These are phyloP conservation scores for Datisca glomerata DNA, from an alignment of 306 rosid species.

Conservation along the genomic window DNA sequence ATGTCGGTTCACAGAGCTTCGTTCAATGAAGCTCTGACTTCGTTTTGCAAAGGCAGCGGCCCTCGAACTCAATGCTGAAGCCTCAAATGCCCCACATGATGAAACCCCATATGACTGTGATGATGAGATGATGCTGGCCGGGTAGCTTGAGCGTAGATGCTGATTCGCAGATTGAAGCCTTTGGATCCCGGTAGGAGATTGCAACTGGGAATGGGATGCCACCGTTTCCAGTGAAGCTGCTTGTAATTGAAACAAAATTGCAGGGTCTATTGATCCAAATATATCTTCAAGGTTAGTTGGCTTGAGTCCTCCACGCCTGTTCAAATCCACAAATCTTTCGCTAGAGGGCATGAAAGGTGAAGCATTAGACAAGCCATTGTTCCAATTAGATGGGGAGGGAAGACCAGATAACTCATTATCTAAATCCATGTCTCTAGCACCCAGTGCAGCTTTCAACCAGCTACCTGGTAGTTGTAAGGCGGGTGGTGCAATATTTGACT, in stretches of 20 bases:
- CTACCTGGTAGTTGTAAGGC: constrained; percentile 49
- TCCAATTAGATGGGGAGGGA: constrained; percentile 49
- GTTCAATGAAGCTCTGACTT: constrained; percentile 69
- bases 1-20: constrained; percentile 19
- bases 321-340: constrained; percentile 30
- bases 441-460: constrained; percentile 40
- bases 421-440: constrained; percentile 40
- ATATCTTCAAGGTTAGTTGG: constrained; percentile 54
- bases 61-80: constrained; percentile 32
- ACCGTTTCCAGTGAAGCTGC: constrained; percentile 42
- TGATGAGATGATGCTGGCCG: constrained; percentile 29
- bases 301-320: constrained; percentile 33
- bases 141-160: constrained; percentile 34
- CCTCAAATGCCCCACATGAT: constrained; percentile 19
- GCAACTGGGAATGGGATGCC: constrained; percentile 31
- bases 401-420: constrained; percentile 32
- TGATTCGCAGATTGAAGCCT: constrained; percentile 39
- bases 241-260: constrained; percentile 41
- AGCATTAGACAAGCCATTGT: constrained; percentile 24
- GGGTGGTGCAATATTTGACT: constrained; percentile 32
- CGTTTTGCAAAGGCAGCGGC: constrained; percentile 43
- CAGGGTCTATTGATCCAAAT: constrained; percentile 38
- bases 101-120: constrained; percentile 30
- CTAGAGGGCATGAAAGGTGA: constrained; percentile 29
- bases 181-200: constrained; percentile 42